phyloP scores from a whole-genome alignment of 2,329 filamentous ascomycete species.

The Coniella vitis region DNA sequence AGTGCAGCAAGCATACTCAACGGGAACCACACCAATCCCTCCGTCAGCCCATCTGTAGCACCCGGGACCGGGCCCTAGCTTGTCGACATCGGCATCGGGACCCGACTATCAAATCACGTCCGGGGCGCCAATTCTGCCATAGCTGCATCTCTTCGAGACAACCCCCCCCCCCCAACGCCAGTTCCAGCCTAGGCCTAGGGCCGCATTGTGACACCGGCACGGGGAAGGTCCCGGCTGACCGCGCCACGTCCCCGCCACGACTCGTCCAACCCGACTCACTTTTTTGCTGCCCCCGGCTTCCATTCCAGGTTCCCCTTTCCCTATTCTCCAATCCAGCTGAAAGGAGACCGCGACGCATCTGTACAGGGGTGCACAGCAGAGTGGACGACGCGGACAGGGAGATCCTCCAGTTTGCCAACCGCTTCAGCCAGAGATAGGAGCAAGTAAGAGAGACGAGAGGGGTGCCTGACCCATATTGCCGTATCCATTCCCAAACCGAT shows the following conservation, averaged over 20 bases:
- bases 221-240: slow-evolving; percentile 8
- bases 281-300: neutral
- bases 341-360: too few relatives aligned
- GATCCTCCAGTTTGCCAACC: too few relatives aligned
- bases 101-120: slow-evolving; percentile 11
- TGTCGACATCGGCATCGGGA: slow-evolving; percentile 1
- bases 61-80: neutral
- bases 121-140: neutral
- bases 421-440: too few relatives aligned
- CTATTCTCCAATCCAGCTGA: too few relatives aligned
- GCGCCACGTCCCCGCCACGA: neutral
- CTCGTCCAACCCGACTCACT: neutral
- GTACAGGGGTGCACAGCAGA: too few relatives aligned
- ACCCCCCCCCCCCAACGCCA: too few relatives aligned
- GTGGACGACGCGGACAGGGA: too few relatives aligned
- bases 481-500: too few relatives aligned
- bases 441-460: too few relatives aligned
- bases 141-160: neutral
- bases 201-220: neutral
- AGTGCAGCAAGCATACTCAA: too few relatives aligned
- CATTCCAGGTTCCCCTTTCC: neutral
- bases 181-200: neutral
- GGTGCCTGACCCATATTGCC: too few relatives aligned
- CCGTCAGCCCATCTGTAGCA: neutral
- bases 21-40: too few relatives aligned